phyloP scores from a whole-genome alignment of 2,329 filamentous ascomycete genomes.

The Akanthomyces dipterigenus region DNA sequence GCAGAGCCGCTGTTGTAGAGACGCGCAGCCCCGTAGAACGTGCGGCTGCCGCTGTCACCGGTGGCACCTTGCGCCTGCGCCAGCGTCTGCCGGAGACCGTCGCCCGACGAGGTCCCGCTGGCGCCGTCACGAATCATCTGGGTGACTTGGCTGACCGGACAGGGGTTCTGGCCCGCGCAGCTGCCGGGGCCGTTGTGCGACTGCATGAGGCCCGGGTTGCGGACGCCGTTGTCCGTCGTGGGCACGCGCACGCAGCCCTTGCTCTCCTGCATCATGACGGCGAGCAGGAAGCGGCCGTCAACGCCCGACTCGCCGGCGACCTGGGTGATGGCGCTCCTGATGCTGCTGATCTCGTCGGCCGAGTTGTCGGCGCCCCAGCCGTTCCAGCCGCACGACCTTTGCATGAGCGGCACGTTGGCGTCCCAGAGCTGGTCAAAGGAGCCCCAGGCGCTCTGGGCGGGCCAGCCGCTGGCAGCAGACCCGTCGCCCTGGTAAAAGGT shows the following conservation, averaged over 20 bases:
- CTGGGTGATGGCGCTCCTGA: conserved; percentile 3
- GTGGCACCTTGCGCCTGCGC: conserved; percentile 1
- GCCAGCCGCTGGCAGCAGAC: conserved; percentile 18
- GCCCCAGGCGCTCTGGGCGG: conserved; percentile 15
- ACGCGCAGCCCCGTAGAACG: background rate
- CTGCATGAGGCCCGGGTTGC: conserved; percentile 11
- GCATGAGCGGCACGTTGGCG: conserved; percentile 15
- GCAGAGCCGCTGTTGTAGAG: conserved; percentile 9
- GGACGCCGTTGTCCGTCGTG: conserved; percentile 10
- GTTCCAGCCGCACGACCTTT: conserved; percentile 14
- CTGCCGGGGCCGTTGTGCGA: conserved; percentile 5
- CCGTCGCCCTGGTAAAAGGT: conserved; percentile 18
- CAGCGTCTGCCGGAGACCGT: conserved; percentile 1
- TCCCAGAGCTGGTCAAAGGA: conserved; percentile 17
- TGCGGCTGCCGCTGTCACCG: conserved; percentile 1
- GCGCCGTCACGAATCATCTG: conserved; percentile 10
- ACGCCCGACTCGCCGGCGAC: background rate
- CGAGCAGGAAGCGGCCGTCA: conserved; percentile 16
- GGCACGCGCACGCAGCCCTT: conserved; percentile 11
- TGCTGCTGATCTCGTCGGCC: background rate
- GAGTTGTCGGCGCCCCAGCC: conserved; percentile 12
- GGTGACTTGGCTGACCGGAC: background rate
- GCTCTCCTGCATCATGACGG: conserved; percentile 27
- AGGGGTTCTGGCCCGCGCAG: conserved; percentile 7
- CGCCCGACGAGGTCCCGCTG: background rate